These are phyloP conservation scores for Triangularia setosa DNA, from an alignment of 2,329 filamentous ascomycete genomes.

Conservation along the genomic window DNA sequence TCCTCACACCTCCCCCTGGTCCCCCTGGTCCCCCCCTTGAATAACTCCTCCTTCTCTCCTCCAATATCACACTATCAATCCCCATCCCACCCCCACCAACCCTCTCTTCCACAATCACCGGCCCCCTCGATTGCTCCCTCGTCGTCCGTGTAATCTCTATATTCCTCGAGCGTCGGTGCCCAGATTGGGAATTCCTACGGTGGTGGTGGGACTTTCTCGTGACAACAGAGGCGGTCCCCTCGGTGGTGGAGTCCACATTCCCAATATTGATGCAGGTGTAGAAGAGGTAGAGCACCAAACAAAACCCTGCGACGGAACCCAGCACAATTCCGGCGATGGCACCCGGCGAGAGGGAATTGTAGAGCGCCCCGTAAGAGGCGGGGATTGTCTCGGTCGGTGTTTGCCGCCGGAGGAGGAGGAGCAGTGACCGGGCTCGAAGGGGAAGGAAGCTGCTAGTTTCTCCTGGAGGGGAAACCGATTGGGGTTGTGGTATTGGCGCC, in stretches of 20 bases:
- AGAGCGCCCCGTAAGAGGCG: slow-evolving; percentile 29
- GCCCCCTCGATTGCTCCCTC: slow-evolving; percentile 12
- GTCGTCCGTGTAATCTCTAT: slow-evolving; percentile 24
- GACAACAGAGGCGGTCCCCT: slow-evolving; percentile 18
- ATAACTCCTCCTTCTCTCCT: slow-evolving; percentile 20
- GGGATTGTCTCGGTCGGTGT: slow-evolving; percentile 30
- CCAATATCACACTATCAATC: slow-evolving; percentile 30
- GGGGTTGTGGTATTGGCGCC: slow-evolving; percentile 1
- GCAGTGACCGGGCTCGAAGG: not conserved
- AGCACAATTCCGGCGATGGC: slow-evolving; percentile 39
- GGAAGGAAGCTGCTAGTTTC: too few species aligned
- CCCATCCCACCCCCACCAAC: slow-evolving; percentile 17
- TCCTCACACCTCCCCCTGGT: slow-evolving; percentile 20
- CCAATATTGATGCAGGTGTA: slow-evolving; percentile 33
- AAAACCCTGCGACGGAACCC: slow-evolving; percentile 42
- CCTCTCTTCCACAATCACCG: slow-evolving; percentile 28
- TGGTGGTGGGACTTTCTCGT: slow-evolving; percentile 14
- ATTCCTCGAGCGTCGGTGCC: slow-evolving; percentile 10
- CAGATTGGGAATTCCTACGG: not conserved
- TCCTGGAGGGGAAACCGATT: slow-evolving; percentile 2
- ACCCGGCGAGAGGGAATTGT: slow-evolving; percentile 30
- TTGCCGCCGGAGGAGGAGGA: slow-evolving; percentile 16
- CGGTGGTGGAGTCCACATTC: slow-evolving; percentile 21
- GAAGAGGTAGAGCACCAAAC: slow-evolving; percentile 33
- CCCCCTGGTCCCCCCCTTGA: slow-evolving; percentile 7